Conservation (phyloP, 129 eudicot genomes). For the Ambrosia artemisiifolia region DNA sequence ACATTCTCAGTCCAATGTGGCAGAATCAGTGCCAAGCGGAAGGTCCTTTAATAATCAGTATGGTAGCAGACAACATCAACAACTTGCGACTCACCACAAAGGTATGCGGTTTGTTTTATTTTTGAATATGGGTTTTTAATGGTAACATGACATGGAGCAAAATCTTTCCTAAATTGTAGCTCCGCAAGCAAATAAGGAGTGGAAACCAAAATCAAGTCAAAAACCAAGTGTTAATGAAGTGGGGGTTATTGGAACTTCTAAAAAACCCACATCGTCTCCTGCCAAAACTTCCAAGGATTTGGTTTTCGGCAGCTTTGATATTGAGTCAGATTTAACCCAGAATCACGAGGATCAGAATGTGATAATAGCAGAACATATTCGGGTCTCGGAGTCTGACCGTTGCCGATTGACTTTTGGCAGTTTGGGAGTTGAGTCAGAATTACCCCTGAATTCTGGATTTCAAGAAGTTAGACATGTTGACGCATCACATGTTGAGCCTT, state of each 20-base stretch:
- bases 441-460: conserved; percentile 32
- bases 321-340: conserved; percentile 38
- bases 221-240: conserved; percentile 48
- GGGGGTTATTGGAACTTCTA: conserved; percentile 66
- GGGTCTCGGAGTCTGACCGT: conserved; percentile 79
- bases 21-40: conserved; percentile 42
- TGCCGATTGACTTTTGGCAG: conserved; percentile 76
- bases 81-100: conserved; percentile 58
- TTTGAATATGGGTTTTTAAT: background rate
- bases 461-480: conserved; percentile 39
- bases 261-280: conserved; percentile 47
- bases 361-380: conserved; percentile 82
- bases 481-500: conserved; percentile 38
- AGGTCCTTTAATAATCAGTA: conserved; percentile 48
- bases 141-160: background rate
- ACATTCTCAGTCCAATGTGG: conserved; percentile 38
- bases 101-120: conserved; percentile 36
- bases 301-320: conserved; percentile 32
- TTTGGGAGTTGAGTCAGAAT: conserved; percentile 50
- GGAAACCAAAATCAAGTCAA: conserved; percentile 84
- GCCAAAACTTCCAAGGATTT: conserved; percentile 40
- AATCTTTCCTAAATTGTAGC: conserved; percentile 38
- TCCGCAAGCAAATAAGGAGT: conserved; percentile 76
- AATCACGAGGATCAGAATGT: conserved; percentile 62
- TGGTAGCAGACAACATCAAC: conserved; percentile 51